Base-by-base conservation (phyloP, 2,329 filamentous ascomycete species). In the Fusarium sp. region DNA sequence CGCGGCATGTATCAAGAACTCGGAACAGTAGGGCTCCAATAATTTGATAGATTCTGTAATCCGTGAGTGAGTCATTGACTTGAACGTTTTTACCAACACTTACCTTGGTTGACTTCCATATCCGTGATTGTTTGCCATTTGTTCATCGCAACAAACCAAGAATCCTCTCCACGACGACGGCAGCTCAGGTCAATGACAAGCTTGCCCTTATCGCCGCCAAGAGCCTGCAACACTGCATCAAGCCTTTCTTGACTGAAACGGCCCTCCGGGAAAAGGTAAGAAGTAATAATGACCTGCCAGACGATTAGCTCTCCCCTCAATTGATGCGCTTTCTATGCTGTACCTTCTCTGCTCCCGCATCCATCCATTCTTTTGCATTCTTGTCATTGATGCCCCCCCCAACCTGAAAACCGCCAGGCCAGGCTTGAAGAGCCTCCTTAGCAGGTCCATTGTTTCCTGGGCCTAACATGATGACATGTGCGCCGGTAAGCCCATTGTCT, bases 51-150 rank as follows among this genome's bases (percentile, higher is more conserved):
- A 92, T 69, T 92, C 95, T 96, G 74, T 51, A 35, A 17, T 39
- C 23, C 18, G 54, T 69, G 43, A 74, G 72, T 69, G 43, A 74
- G 72, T 42, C 25, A 54, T 33, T 47, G 37, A 27, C 20, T 35
- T 49, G 33, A 40, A 48, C 20, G n/a, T 11, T 39, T n/a, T 51
- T 23, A 43, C 35, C 27, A 13, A 51, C 39, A 53, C 20, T 70
- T 80, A 94, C 95, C 92, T 84, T 92, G 84, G 67, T 90, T 95
- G 68, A 99, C 89, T 77, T 97, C 93, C 89, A 97, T 97, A 74
- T 97, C 93, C 3, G 96, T 98, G 56, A 98, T 90, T 2, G 93
- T 97, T 84, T 98, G 96, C 96, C 96, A 99, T 79, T 97, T 97
- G 80, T 99, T 93, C 91, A 97, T 99, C 55, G 96, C 95, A n/a